Conservation (phyloP, 805 yeast species). For the Starmerella asiatica region DNA sequence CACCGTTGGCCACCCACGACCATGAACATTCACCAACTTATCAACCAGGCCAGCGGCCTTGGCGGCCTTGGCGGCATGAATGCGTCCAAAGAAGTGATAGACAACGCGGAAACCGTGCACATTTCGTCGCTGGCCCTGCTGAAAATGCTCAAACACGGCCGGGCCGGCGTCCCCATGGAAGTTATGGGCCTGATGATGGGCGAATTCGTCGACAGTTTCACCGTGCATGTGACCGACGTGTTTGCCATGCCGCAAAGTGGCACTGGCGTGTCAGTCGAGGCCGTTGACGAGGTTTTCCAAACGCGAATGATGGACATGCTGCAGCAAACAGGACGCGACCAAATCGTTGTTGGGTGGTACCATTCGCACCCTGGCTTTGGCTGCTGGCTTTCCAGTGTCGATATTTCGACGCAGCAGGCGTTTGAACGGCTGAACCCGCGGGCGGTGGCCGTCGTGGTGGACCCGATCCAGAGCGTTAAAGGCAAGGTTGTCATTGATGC, state of each 20-base stretch:
- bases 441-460: conserved; percentile 97
- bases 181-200: conserved; percentile 98
- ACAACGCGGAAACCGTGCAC: conserved; percentile 91
- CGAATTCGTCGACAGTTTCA: conserved; percentile 92
- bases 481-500: conserved; percentile 99
- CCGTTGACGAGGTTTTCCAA: conserved; percentile 97
- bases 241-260: conserved; percentile 97
- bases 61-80: conserved; percentile 22
- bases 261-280: conserved; percentile 97
- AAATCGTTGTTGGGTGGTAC: conserved; percentile 99
- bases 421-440: conserved; percentile 91
- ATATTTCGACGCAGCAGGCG: conserved; percentile 94
- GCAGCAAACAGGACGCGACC: conserved; percentile 97
- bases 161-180: conserved; percentile 64
- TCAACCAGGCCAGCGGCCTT: conserved; percentile 27
- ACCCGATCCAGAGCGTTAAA: conserved; percentile 95
- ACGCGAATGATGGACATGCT: conserved; percentile 99
- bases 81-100: conserved; percentile 68
- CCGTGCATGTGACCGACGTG: conserved; percentile 93
- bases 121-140: conserved; percentile 88
- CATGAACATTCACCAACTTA: conserved; percentile 27
- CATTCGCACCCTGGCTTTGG: conserved; percentile 99
- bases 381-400: conserved; percentile 98
- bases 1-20: too few relatives aligned
- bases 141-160: conserved; percentile 94